phyloP scores from a whole-genome alignment of 1,284 basidiomycete genomes.

The Phaffia rhodozyma region DNA sequence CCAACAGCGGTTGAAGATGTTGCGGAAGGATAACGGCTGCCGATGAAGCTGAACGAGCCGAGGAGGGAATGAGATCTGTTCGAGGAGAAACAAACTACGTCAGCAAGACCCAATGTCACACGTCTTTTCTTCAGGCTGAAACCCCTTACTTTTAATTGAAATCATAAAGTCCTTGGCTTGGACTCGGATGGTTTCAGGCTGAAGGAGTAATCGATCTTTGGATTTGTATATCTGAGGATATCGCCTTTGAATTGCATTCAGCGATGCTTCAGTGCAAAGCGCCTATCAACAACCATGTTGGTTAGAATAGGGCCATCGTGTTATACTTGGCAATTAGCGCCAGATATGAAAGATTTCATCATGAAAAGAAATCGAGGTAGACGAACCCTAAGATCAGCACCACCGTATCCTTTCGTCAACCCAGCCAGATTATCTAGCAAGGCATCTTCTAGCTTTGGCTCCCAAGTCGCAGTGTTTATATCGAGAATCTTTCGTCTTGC shows the following conservation, averaged over 20 bases:
- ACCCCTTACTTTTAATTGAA: constrained; percentile 73
- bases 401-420: constrained; percentile 94
- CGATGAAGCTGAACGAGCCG: constrained; percentile 77
- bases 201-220: constrained; percentile 68
- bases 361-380: constrained; percentile 6
- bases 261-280: constrained; percentile 85
- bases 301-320: constrained; percentile 7
- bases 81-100: not conserved
- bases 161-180: constrained; percentile 94
- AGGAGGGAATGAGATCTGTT: constrained; percentile 81
- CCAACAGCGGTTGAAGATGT: constrained; percentile 74
- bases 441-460: constrained; percentile 58
- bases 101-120: constrained; percentile 7
- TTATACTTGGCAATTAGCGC: not conserved
- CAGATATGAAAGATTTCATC: constrained; percentile 12
- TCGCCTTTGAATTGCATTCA: constrained; percentile 89
- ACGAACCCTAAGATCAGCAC: constrained; percentile 83
- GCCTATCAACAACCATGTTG: constrained; percentile 43
- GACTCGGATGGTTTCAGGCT: constrained; percentile 76
- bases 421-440: constrained; percentile 63
- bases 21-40: constrained; percentile 70
- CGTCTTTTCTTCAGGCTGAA: not conserved
- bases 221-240: constrained; percentile 98
- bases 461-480: constrained; percentile 88
- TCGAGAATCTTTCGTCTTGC: constrained; percentile 79